Evolutionary conservation across 1,284 basidiomycete species (phyloP), one percentile per base, ranked within the genome.

Genomic region (Trametes hirsuta): DNA sequence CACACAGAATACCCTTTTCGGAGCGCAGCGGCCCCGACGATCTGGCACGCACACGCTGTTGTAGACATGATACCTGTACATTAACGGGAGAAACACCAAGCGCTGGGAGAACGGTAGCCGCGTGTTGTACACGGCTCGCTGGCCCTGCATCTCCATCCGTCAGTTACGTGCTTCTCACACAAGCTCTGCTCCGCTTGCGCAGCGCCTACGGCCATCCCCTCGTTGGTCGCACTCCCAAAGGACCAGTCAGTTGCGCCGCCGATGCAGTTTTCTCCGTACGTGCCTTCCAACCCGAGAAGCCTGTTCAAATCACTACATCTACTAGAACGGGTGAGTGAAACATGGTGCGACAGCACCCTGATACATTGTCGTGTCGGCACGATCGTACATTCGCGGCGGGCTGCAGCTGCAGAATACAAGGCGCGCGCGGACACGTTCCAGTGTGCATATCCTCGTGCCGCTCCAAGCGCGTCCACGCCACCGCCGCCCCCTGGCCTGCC

Each of bases 401-500:
- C 18, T 9, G 34, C 40, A 47, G 22, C 34, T 15, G 3, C 12
- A 22, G 44, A 58, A 39, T 52, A 58, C 42, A 52, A 58, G 44
- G 56, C 11, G 44, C n/a, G 22, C 41, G 42, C 41, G 42, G n/a
- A 55, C 47, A 50, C 47, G 55, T 45, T 49, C 46, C 55, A 30
- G 50, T 25, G 47, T 47, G 41, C 55, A 42, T 46, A 52, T 46
- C 56, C 56, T 58, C 56, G 56, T 58, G 56, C 9, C 56, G 42
- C 34, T 49, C 34, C 30, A 24, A 36, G 25, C 49, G 48, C 54
- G 25, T 40, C 53, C 65, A 66, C 64, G 65, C 65, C 65, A 66
- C 65, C 65, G 65, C 65, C 65, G 56, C 65, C 65, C 65, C 65
- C 65, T 66, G 53, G 56, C 18, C 56, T 48, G n/a, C 55, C 36